A percentile compares a stretch with the other conserved stretches of the same genome.
phyloP scores from a whole-genome alignment of 1,284 basidiomycete genomes.

The Cryptococcus sp. region DNA sequence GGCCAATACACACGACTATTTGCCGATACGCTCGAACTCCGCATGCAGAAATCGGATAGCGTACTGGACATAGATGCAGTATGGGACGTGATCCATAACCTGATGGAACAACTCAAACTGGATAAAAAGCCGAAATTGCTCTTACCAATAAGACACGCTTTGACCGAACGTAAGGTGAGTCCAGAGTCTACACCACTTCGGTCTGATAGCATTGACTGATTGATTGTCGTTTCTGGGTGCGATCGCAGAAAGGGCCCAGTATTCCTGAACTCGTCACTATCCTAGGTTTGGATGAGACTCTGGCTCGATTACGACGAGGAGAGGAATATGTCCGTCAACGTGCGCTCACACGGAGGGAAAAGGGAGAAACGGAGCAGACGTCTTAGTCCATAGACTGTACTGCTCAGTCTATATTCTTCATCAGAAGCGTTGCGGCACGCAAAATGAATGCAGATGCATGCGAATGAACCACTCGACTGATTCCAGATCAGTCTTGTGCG shows the following conservation, averaged over 20 bases:
- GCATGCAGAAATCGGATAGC: not conserved
- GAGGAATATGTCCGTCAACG: conserved; percentile 14
- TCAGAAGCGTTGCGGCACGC: too few species aligned
- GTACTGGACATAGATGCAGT: conserved; percentile 35
- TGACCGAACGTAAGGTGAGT: conserved; percentile 76
- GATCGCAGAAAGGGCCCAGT: conserved; percentile 32
- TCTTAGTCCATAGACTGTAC: too few species aligned
- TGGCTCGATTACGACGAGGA: conserved; percentile 26
- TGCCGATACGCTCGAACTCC: conserved; percentile 15
- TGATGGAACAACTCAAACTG: conserved; percentile 54
- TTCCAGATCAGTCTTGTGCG: too few species aligned
- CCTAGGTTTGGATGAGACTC: conserved; percentile 27
- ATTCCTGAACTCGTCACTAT: conserved; percentile 37
- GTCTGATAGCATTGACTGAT: too few species aligned
- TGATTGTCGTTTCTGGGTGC: not conserved
- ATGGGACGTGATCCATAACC: conserved; percentile 57
- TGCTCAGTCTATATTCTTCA: too few species aligned
- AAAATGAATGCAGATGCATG: too few species aligned
- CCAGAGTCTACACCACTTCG: not conserved
- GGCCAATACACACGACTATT: conserved; percentile 29
- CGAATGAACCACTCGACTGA: too few species aligned
- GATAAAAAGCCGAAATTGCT: conserved; percentile 62
- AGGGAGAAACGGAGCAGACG: too few species aligned
- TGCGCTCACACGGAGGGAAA: too few species aligned
- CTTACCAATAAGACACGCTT: conserved; percentile 69